Conservation (phyloP, 2,329 filamentous ascomycete species). For the Penicillium sp. region DNA sequence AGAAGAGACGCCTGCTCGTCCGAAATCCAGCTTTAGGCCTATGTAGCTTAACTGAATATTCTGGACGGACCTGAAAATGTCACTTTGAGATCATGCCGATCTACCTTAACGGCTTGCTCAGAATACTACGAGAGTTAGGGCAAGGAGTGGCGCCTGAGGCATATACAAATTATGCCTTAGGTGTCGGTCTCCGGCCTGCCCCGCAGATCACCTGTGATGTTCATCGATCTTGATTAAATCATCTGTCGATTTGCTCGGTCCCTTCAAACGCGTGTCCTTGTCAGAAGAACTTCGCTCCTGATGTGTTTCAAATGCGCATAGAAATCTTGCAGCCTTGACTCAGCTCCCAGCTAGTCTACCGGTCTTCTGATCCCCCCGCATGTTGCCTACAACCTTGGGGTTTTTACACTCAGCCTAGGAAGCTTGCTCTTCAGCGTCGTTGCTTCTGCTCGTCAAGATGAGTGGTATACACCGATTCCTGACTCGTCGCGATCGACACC, state of each 20-base stretch:
- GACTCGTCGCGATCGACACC: slow-evolving; percentile 40
- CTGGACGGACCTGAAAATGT: no score
- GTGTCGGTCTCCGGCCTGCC: slow-evolving; percentile 9
- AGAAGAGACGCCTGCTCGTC: no score
- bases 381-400: slow-evolving; percentile 19
- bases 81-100: no score
- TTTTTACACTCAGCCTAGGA: slow-evolving; percentile 7
- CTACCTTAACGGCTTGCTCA: background rate
- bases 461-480: slow-evolving; percentile 46
- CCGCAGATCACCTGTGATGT: slow-evolving; percentile 18
- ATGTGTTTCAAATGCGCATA: slow-evolving; percentile 24
- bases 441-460: slow-evolving; percentile 28
- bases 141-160: background rate
- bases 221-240: background rate
- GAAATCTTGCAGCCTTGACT: slow-evolving; percentile 32
- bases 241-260: background rate
- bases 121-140: background rate
- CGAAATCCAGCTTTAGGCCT: no score
- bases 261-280: slow-evolving; percentile 8
- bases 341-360: slow-evolving; percentile 15
- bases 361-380: slow-evolving; percentile 21
- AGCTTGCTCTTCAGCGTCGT: slow-evolving; percentile 1
- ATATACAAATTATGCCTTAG: background rate
- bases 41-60: no score
- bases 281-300: slow-evolving; percentile 24